Conservation (phyloP, 2,329 filamentous ascomycete species). For the Dendrostoma leiphaemia region DNA sequence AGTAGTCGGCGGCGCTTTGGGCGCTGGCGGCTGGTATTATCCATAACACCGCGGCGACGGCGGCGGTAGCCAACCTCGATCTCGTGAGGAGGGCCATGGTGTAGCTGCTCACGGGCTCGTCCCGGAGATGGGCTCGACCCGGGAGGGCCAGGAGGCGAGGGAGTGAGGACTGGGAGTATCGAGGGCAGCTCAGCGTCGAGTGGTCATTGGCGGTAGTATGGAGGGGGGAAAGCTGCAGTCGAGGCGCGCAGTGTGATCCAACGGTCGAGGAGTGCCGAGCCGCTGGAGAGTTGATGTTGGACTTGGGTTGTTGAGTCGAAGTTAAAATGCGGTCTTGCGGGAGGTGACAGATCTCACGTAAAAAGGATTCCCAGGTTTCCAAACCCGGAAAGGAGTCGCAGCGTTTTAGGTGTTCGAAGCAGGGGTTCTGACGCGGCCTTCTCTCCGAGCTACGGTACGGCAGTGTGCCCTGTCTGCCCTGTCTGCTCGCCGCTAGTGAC, state of each 20-base stretch:
- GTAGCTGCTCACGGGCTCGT: conserved; percentile 1
- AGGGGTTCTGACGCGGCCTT: background rate
- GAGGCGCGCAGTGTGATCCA: background rate
- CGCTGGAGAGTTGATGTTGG: background rate
- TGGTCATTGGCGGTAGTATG: background rate
- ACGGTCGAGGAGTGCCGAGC: background rate
- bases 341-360: conserved; percentile 1
- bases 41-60: conserved; percentile 42
- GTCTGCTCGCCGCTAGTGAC: too few species aligned
- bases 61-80: conserved; percentile 24
- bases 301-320: background rate
- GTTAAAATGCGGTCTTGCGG: background rate
- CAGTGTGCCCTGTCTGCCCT: too few species aligned
- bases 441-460: too few species aligned
- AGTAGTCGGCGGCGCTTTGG: conserved; percentile 77
- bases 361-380: background rate
- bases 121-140: conserved; percentile 15
- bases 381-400: background rate
- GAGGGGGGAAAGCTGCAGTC: too few species aligned
- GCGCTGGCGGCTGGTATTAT: conserved; percentile 30
- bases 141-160: conserved; percentile 4
- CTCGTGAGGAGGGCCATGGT: conserved; percentile 25
- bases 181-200: background rate
- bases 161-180: background rate
- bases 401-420: background rate